phyloP scores from a whole-genome alignment of 129 eudicot genomes.

The Pittosporum tobira region DNA sequence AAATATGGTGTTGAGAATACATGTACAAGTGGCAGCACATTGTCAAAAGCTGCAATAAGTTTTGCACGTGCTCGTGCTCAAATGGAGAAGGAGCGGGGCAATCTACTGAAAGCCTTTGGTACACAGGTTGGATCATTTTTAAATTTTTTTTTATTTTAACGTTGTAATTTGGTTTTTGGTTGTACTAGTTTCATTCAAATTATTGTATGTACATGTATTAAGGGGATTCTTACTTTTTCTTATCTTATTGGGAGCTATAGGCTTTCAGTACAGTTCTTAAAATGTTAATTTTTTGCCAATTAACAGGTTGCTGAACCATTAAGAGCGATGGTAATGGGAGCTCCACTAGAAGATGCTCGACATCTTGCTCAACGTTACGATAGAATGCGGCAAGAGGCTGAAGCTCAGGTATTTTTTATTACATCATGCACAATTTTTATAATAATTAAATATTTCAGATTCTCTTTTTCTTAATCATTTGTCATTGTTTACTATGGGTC shows the following conservation, averaged over 20 bases:
- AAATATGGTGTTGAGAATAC: constrained; percentile 84
- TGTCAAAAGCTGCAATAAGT: constrained; percentile 79
- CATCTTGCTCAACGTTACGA: constrained; percentile 90
- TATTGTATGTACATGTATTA: background rate
- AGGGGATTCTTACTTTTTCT: background rate
- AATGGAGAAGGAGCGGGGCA: constrained; percentile 70
- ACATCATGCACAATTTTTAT: no score
- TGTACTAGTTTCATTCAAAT: no score
- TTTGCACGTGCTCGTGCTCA: constrained; percentile 63
- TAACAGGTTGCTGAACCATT: constrained; percentile 96
- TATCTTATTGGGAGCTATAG: no score
- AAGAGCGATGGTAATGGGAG: constrained; percentile 82
- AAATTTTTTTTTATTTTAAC: background rate
- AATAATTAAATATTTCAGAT: no score
- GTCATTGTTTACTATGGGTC: no score
- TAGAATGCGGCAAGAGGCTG: constrained; percentile 84
- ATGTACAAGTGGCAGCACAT: constrained; percentile 62
- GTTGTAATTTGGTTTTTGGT: no score
- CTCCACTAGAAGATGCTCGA: constrained; percentile 92
- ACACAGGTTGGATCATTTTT: constrained; percentile 52
- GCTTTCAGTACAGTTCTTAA: background rate
- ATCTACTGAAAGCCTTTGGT: constrained; percentile 56
- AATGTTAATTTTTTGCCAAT: background rate
- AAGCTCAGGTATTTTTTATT: constrained; percentile 98
- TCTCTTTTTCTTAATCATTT: no score